Base-by-base conservation (phyloP, 2,329 filamentous ascomycete genomes). In the Fusarium redolens region DNA sequence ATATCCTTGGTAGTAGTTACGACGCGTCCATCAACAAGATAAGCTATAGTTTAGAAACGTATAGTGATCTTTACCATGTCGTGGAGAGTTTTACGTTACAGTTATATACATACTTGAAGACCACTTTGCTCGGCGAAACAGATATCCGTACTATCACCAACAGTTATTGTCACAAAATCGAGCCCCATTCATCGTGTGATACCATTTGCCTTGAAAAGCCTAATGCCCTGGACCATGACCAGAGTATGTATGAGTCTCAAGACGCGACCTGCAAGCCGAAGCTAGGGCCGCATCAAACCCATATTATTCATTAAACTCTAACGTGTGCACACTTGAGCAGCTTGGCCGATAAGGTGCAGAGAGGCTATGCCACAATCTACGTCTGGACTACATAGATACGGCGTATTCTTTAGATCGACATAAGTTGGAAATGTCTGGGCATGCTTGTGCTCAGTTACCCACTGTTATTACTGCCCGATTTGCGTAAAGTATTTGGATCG, bases 401-500 rank as follows among this genome's bases (percentile, higher is more conserved):
- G 14, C 37, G 41, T 37, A 31, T 37, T 22, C 22, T 55, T 47
- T 13, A n/a, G 48, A 62, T 62, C 38, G 44, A 41, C 43, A 18
- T 43, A 14, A 47, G 48, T 37, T 56, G 22, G 22, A 22, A 22
- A 22, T 40, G 18, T 22, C 20, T 40, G 28, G 28, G 45, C 10
- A 54, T 40, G 28, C 33, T 28, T 38, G 22, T 40, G 47, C 30
- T 51, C n/a, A 31, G 25, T 20, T 50, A 54, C 35, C 28, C 45
- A 54, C 44, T 25, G 35, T 40, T 59, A 35, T 38, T 54, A 31
- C 28, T 54, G 40, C 38, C 30, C 30, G 51, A 57, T 61, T 65
- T 40, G 33, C 43, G 31, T 43, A n/a, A 22, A 17, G 38, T 64
- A 69, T 69, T 69, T 63, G 18, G 65, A 69, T 69, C 66, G 48